phyloP scores from a whole-genome alignment of 371 early-diverging fungal species.

The Lichtheimia ornata region DNA sequence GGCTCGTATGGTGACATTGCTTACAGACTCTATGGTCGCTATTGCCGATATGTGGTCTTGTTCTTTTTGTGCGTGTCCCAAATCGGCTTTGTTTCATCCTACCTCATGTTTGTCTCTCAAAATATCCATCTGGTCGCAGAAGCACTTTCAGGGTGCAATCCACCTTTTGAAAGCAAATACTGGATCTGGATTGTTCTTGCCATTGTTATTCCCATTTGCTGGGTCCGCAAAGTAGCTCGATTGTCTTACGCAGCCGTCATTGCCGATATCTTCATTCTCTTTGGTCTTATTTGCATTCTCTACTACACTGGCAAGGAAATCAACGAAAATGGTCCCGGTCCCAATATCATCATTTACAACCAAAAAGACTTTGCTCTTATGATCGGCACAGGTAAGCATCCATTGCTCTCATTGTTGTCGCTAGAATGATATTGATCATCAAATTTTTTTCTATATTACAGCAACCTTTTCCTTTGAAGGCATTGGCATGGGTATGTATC shows the following conservation, averaged over 20 bases:
- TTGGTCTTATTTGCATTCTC: constrained; percentile 73
- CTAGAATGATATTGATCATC: too few relatives aligned
- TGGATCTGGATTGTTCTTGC: constrained; percentile 69
- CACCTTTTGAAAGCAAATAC: constrained; percentile 51
- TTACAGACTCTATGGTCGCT: constrained; percentile 64
- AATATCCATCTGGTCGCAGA: constrained; percentile 70
- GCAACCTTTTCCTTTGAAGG: constrained; percentile 89
- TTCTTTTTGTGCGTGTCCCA: constrained; percentile 74
- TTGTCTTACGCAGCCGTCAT: constrained; percentile 71
- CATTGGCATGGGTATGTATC: constrained; percentile 42
- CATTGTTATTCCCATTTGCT: constrained; percentile 76
- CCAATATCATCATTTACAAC: constrained; percentile 48
- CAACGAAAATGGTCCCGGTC: constrained; percentile 56
- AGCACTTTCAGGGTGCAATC: constrained; percentile 57
- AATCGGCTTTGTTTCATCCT: constrained; percentile 83
- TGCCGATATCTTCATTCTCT: constrained; percentile 80
- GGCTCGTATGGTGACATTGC: constrained; percentile 86
- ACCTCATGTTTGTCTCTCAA: constrained; percentile 83
- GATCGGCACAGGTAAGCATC: constrained; percentile 60
- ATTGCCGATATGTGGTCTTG: constrained; percentile 62
- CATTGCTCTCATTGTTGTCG: too few relatives aligned
- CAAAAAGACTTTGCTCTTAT: constrained; percentile 63
- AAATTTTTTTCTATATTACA: too few relatives aligned
- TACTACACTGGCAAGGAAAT: constrained; percentile 61
- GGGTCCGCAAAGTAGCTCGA: constrained; percentile 77